phyloP scores from a whole-genome alignment of 768 basidiomycete genomes.

The Amanita rubescens region DNA sequence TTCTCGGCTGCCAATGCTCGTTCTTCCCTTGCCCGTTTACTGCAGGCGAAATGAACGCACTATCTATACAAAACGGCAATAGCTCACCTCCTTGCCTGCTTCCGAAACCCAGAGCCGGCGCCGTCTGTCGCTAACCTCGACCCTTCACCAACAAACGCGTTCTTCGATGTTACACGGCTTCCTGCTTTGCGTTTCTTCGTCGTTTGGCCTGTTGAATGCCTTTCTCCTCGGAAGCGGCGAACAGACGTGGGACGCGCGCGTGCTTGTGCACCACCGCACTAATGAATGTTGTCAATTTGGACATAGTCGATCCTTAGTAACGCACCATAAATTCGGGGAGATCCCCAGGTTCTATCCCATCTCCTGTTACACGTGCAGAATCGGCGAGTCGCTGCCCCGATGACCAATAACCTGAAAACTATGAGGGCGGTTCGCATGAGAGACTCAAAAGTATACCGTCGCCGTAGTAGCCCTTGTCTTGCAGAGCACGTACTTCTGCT shows the following conservation, averaged over 20 bases:
- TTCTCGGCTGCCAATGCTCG: constrained; percentile 69
- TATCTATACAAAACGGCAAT: background rate
- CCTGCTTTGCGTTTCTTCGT: constrained; percentile 68
- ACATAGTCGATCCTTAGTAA: too few relatives aligned
- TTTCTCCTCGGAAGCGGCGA: constrained; percentile 27
- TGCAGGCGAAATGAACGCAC: constrained; percentile 19
- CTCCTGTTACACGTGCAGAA: constrained; percentile 44
- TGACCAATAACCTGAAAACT: constrained; percentile 67
- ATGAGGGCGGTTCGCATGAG: background rate
- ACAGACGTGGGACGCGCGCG: constrained; percentile 47
- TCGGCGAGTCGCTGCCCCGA: constrained; percentile 66
- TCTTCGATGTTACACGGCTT: constrained; percentile 52
- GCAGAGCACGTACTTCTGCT: constrained; percentile 61
- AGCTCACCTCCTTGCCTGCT: constrained; percentile 56
- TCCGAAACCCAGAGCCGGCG: constrained; percentile 60
- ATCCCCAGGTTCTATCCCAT: constrained; percentile 46
- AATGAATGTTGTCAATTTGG: background rate
- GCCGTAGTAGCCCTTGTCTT: constrained; percentile 71
- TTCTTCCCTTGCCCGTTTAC: constrained; percentile 75
- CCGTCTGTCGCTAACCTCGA: constrained; percentile 34
- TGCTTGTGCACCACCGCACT: constrained; percentile 79
- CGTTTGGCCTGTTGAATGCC: constrained; percentile 52
- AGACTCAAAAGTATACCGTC: constrained; percentile 45
- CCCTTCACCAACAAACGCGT: constrained; percentile 55
- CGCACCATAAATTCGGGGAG: constrained; percentile 74